Evolutionary conservation across 768 basidiomycete genomes (phyloP).

Genomic region (Lentinus brumalis): DNA sequence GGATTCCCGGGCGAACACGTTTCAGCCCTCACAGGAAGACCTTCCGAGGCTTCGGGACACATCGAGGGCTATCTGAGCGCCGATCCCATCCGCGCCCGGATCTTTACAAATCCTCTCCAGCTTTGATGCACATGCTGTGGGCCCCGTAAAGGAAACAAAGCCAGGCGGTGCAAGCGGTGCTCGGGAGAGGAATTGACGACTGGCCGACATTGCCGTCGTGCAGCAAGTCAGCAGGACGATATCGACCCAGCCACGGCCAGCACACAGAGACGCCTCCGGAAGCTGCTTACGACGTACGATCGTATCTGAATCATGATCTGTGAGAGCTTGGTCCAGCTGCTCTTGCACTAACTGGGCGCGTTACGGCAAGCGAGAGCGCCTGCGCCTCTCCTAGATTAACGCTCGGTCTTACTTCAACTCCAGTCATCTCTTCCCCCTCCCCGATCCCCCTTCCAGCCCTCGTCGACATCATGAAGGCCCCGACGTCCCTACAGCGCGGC

Average conservation of each 20-base stretch:
- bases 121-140: constrained; percentile 8
- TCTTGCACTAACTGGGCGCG: neutral
- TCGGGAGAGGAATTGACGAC: neutral
- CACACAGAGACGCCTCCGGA: neutral
- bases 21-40: neutral
- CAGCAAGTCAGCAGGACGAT: neutral
- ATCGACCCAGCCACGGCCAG: neutral
- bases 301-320: constrained; percentile 21
- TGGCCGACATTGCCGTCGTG: neutral
- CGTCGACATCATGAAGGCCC: constrained; percentile 31
- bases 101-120: constrained; percentile 12
- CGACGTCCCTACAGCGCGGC: constrained; percentile 38
- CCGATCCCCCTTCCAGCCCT: constrained; percentile 19
- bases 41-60: neutral
- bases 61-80: constrained; percentile 12
- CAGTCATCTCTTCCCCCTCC: neutral
- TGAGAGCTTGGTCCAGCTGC: neutral
- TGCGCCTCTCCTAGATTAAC: constrained; percentile 20
- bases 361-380: constrained; percentile 11
- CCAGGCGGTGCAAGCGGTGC: constrained; percentile 22
- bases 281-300: constrained; percentile 2
- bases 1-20: neutral
- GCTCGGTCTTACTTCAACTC: constrained; percentile 18
- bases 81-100: constrained; percentile 8
- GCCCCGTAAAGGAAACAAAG: neutral